Evolutionary conservation across 2,329 filamentous ascomycete species (phyloP).

Genomic region (Arthrobotrys megalospora): DNA sequence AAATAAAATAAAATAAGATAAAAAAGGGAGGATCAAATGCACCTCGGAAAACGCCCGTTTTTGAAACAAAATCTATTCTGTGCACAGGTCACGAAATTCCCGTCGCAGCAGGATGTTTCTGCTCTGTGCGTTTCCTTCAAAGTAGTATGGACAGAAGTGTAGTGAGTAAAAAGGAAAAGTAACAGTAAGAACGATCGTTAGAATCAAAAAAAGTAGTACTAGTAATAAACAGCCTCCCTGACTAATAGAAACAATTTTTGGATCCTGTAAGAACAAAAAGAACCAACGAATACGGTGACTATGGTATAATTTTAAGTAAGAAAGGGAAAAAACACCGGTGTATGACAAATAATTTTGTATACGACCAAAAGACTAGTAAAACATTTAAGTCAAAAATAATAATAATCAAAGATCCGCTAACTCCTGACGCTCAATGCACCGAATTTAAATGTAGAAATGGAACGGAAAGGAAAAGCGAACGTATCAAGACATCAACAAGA

Average conservation of each 20-base stretch:
- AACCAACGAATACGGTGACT: constrained; percentile 52
- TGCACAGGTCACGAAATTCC: constrained; percentile 37
- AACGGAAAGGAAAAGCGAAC: constrained; percentile 19
- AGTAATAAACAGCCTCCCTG: constrained; percentile 44
- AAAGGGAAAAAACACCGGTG: constrained; percentile 38
- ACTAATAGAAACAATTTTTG: constrained; percentile 38
- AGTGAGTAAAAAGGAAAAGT: not conserved
- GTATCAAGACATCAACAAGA: constrained; percentile 21
- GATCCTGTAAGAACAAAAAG: constrained; percentile 18
- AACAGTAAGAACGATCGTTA: constrained; percentile 13
- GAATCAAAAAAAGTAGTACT: constrained; percentile 25
- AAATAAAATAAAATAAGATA: constrained; percentile 16
- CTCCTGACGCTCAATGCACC: constrained; percentile 61
- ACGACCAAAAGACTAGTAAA: constrained; percentile 37
- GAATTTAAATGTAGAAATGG: constrained; percentile 21
- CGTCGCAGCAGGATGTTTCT: constrained; percentile 32
- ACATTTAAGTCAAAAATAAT: constrained; percentile 12
- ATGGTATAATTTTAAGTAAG: constrained; percentile 55
- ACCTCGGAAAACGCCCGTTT: not conserved
- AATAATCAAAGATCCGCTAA: constrained; percentile 34
- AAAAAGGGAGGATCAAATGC: not conserved
- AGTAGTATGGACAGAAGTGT: constrained; percentile 20
- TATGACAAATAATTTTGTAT: constrained; percentile 59
- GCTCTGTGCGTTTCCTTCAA: constrained; percentile 20
- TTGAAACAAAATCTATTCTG: constrained; percentile 44